A percentile compares a stretch with the other conserved stretches of the same genome.
Evolutionary conservation across 106 monocot genomes (phyloP).

Genomic region (Allium sativum): DNA sequence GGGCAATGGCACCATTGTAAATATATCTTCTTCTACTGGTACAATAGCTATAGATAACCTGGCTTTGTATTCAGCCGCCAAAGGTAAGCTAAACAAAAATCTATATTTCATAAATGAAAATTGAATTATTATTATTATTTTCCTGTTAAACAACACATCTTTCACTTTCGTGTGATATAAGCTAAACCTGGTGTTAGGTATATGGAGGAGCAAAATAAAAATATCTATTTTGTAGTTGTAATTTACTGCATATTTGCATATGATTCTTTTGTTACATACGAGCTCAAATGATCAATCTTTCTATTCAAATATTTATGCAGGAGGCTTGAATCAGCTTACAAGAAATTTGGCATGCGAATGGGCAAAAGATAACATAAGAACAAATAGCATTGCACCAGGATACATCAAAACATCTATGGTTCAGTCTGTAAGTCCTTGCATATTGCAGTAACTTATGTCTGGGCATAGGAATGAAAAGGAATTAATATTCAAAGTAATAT

Average conservation of each 20-base stretch:
- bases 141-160: no score
- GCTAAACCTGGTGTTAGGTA: no score
- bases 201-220: no score
- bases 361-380: constrained; percentile 32
- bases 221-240: no score
- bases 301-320: neutral
- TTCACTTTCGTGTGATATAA: no score
- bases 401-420: constrained; percentile 15
- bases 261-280: no score
- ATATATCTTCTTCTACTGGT: constrained; percentile 35
- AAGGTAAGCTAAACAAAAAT: constrained; percentile 20
- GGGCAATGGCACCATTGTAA: constrained; percentile 23
- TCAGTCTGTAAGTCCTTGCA: constrained; percentile 10
- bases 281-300: no score
- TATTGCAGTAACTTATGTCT: no score
- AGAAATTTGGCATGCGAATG: constrained; percentile 29
- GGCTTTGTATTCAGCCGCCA: constrained; percentile 25
- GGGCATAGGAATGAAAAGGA: no score
- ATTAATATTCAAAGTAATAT: neutral
- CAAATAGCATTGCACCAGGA: constrained; percentile 20
- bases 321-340: constrained; percentile 25
- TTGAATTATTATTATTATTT: no score
- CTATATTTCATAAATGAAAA: neutral
- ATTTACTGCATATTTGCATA: no score
- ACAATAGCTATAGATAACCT: constrained; percentile 3